Evolutionary conservation across 2,329 filamentous ascomycete species (phyloP).

Genomic region (Exophiala sp.): DNA sequence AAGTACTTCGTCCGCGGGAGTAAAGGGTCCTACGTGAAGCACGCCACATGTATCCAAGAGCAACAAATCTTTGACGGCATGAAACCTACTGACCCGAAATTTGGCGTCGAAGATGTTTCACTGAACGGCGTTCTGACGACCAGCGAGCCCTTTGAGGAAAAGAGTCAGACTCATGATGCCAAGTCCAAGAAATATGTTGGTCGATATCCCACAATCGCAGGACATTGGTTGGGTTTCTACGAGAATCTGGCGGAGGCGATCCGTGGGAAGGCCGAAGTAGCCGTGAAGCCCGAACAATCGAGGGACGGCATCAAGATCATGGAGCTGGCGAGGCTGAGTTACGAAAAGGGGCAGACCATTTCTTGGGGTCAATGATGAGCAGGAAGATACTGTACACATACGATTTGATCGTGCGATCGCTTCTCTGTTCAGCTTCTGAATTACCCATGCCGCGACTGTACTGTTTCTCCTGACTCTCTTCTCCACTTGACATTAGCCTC

Average conservation of each 20-base stretch:
- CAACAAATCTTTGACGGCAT: constrained; percentile 64
- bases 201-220: constrained; percentile 17
- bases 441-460: too few species aligned
- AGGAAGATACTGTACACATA: background rate
- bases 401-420: background rate
- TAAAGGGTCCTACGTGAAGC: constrained; percentile 69
- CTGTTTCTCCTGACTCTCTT: too few species aligned
- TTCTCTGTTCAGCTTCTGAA: too few species aligned
- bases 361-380: constrained; percentile 8
- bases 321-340: constrained; percentile 19
- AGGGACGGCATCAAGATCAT: constrained; percentile 21
- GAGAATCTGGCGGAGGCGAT: constrained; percentile 18
- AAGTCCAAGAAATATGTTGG: constrained; percentile 7
- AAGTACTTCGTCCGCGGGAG: constrained; percentile 74
- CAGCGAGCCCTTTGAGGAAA: constrained; percentile 2
- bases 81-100: constrained; percentile 58
- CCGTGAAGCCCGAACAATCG: constrained; percentile 16
- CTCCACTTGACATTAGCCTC: too few species aligned
- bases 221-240: constrained; percentile 22
- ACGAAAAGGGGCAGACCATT: constrained; percentile 4
- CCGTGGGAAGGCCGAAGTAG: constrained; percentile 3
- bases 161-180: constrained; percentile 6
- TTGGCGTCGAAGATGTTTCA: constrained; percentile 60
- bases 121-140: constrained; percentile 55
- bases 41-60: constrained; percentile 57